Percentiles rank a stretch among this genome's conserved stretches.
These are phyloP conservation scores for Auriculariales sp. DNA, from an alignment of 768 basidiomycete species.

Conservation along the genomic window DNA sequence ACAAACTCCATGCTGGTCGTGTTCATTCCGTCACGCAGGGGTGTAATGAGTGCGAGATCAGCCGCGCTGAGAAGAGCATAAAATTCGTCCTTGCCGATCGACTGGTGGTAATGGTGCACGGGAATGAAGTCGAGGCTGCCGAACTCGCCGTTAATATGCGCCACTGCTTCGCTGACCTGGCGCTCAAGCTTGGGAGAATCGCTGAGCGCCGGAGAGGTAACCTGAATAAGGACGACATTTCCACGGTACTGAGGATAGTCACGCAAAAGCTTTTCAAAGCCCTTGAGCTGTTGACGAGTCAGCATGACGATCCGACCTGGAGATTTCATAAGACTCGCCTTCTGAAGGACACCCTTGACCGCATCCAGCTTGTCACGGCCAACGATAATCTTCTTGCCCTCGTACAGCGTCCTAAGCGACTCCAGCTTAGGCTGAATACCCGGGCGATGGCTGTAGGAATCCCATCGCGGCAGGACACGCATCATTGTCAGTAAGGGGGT, in stretches of 20 bases:
- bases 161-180: conserved; percentile 84
- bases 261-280: conserved; percentile 85
- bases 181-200: conserved; percentile 87
- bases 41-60: conserved; percentile 89
- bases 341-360: conserved; percentile 96
- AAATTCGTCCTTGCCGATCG: conserved; percentile 94
- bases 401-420: conserved; percentile 69
- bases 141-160: conserved; percentile 91
- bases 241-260: conserved; percentile 95
- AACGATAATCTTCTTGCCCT: conserved; percentile 96
- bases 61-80: conserved; percentile 89
- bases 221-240: conserved; percentile 59
- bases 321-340: conserved; percentile 29
- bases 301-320: not conserved
- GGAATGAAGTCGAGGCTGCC: conserved; percentile 91
- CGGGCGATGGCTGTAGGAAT: conserved; percentile 44
- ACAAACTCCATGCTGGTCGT: conserved; percentile 98
- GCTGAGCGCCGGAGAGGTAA: conserved; percentile 83
- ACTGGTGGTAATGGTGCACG: conserved; percentile 97
- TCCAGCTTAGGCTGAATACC: conserved; percentile 86
- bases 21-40: conserved; percentile 97
- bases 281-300: conserved; percentile 49
- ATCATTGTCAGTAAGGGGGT: not conserved
- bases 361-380: conserved; percentile 95
- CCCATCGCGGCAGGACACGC: not conserved